A percentile compares a stretch with the other conserved stretches of the same genome.
Evolutionary conservation across 768 basidiomycete species (phyloP).

Genomic region (Psilocybe azurescens): DNA sequence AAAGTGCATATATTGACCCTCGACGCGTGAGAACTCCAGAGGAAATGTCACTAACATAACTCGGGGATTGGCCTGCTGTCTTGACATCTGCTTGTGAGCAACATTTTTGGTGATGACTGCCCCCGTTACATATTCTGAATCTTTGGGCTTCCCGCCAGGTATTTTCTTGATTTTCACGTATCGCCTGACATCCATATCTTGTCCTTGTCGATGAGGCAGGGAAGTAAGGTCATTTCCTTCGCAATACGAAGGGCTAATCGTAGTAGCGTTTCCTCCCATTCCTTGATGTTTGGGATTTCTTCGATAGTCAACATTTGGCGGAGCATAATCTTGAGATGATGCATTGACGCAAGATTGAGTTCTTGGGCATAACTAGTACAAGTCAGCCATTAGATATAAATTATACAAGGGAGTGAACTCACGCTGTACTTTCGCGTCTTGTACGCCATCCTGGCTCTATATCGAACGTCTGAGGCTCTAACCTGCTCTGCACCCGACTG

Average conservation of each 20-base stretch:
- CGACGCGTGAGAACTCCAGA: slow-evolving; percentile 89
- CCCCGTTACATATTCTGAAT: slow-evolving; percentile 97
- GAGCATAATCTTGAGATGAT: slow-evolving; percentile 89
- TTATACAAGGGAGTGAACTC: slow-evolving; percentile 35
- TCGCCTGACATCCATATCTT: slow-evolving; percentile 92
- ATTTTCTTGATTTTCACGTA: slow-evolving; percentile 99
- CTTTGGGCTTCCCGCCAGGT: slow-evolving; percentile 88
- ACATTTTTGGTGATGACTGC: slow-evolving; percentile 98
- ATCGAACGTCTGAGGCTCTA: slow-evolving; percentile 55
- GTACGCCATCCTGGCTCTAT: slow-evolving; percentile 85
- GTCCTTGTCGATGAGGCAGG: slow-evolving; percentile 75
- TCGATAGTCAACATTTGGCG: slow-evolving; percentile 88
- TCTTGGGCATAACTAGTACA: slow-evolving; percentile 75
- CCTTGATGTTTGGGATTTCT: slow-evolving; percentile 76
- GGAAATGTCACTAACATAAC: slow-evolving; percentile 98
- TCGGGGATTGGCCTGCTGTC: slow-evolving; percentile 82
- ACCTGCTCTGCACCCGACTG: slow-evolving; percentile 81
- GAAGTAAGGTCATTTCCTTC: slow-evolving; percentile 77
- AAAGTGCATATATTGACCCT: slow-evolving; percentile 93
- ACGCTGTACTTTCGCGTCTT: slow-evolving; percentile 90
- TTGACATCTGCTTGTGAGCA: slow-evolving; percentile 93
- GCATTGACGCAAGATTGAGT: slow-evolving; percentile 85
- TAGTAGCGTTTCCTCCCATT: slow-evolving; percentile 90
- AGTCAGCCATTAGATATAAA: slow-evolving; percentile 11
- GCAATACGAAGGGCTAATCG: slow-evolving; percentile 86